phyloP scores from a whole-genome alignment of 352 stramenopile species.

The Phytophthora quininea region DNA sequence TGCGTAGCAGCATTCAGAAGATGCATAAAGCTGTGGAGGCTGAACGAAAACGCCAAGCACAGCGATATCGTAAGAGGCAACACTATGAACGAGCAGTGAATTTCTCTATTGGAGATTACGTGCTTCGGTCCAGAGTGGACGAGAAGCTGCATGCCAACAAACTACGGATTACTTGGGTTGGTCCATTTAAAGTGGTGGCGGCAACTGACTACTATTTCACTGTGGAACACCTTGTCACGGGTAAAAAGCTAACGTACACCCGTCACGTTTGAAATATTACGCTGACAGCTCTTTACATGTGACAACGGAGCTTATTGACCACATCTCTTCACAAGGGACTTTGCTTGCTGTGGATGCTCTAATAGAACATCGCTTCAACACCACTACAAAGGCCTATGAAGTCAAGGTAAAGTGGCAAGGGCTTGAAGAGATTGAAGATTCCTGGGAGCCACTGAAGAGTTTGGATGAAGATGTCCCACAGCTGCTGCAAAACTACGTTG shows the following conservation, averaged over 20 bases:
- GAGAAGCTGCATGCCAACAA: background rate
- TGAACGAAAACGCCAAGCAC: background rate
- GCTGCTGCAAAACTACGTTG: background rate
- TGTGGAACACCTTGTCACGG: background rate
- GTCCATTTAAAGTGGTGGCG: background rate
- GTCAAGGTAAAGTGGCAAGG: constrained; percentile 11
- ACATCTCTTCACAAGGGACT: background rate
- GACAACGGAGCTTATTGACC: background rate
- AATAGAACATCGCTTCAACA: background rate
- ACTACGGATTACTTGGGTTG: background rate
- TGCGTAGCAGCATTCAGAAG: background rate
- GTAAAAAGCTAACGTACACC: background rate
- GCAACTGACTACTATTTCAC: background rate
- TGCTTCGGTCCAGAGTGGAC: no score
- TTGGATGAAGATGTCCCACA: background rate
- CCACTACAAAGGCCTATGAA: background rate
- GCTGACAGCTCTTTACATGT: background rate
- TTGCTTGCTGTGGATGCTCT: background rate
- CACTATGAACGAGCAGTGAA: background rate
- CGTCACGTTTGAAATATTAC: background rate
- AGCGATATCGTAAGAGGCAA: background rate
- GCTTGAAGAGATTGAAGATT: constrained; percentile 2
- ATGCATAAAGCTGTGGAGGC: background rate
- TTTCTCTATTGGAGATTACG: no score
- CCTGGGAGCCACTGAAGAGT: background rate